phyloP scores from a whole-genome alignment of 2,329 filamentous ascomycete genomes.

The Cladosporium sp. region DNA sequence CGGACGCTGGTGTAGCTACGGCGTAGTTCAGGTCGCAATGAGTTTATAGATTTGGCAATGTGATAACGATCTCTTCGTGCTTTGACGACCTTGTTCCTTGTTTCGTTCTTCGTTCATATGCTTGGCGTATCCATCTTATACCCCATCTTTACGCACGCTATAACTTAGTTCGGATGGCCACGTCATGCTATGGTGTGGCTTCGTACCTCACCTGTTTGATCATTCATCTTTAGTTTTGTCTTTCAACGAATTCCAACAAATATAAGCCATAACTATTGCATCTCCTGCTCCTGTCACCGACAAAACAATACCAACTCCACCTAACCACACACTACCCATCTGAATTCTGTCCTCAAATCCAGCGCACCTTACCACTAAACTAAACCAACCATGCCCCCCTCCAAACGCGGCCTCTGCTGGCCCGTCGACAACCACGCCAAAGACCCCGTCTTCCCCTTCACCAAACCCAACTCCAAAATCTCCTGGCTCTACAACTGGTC shows the following conservation, averaged over 20 bases:
- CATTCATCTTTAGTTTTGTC: background rate
- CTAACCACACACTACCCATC: background rate
- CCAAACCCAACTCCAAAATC: slow-evolving; percentile 35
- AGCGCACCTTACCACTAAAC: background rate
- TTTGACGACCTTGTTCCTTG: background rate
- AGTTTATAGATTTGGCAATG: slow-evolving; percentile 9
- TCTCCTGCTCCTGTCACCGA: background rate
- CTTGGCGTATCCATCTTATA: slow-evolving; percentile 12
- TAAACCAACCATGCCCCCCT: slow-evolving; percentile 3
- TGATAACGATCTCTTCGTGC: background rate
- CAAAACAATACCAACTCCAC: background rate
- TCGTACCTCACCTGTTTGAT: background rate
- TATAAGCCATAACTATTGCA: background rate
- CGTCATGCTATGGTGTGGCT: slow-evolving; percentile 6
- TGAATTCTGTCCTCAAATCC: background rate
- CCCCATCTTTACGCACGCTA: slow-evolving; percentile 7
- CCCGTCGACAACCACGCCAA: slow-evolving; percentile 32
- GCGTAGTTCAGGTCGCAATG: background rate
- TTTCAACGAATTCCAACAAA: no score
- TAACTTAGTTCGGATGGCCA: slow-evolving; percentile 4
- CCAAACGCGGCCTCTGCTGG: slow-evolving; percentile 37
- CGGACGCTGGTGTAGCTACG: background rate
- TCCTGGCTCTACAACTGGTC: slow-evolving; percentile 40
- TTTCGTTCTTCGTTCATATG: background rate
- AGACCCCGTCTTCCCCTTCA: slow-evolving; percentile 33